Conservation (phyloP, 345 rosid genomes). For the Moricandia arvensis region DNA sequence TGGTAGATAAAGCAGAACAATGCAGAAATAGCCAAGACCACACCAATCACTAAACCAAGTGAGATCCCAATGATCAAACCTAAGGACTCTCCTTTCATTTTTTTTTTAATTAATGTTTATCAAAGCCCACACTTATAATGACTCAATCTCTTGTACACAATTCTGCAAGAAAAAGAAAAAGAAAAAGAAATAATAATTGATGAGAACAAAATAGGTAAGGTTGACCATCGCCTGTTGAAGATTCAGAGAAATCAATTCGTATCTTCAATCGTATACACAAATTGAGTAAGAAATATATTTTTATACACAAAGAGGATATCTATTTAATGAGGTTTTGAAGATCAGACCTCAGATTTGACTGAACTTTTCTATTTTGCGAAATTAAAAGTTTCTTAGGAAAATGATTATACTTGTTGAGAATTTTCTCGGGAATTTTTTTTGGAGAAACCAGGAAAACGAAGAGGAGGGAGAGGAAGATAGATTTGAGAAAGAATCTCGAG, state of each 20-base stretch:
- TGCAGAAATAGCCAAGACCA: neutral
- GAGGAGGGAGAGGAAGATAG: neutral
- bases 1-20: neutral
- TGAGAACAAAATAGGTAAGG: neutral
- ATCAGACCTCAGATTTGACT: neutral
- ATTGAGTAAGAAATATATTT: neutral
- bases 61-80: neutral
- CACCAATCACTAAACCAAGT: neutral
- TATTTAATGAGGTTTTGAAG: neutral
- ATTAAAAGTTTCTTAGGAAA: neutral
- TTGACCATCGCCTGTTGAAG: neutral
- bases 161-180: neutral
- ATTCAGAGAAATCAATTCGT: neutral
- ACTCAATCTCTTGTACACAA: neutral
- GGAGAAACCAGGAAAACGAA: neutral
- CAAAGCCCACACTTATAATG: neutral
- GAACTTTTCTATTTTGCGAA: too few species aligned
- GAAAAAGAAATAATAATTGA: neutral
- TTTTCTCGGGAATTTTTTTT: conserved; percentile 24
- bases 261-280: neutral
- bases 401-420: neutral
- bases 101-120: too few species aligned
- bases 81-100: neutral
- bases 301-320: neutral
- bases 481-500: conserved; percentile 12